Evolutionary conservation across 768 basidiomycete species (phyloP), one percentile per base, ranked within the genome.

Genomic region (Macrolepiota albuminosa): DNA sequence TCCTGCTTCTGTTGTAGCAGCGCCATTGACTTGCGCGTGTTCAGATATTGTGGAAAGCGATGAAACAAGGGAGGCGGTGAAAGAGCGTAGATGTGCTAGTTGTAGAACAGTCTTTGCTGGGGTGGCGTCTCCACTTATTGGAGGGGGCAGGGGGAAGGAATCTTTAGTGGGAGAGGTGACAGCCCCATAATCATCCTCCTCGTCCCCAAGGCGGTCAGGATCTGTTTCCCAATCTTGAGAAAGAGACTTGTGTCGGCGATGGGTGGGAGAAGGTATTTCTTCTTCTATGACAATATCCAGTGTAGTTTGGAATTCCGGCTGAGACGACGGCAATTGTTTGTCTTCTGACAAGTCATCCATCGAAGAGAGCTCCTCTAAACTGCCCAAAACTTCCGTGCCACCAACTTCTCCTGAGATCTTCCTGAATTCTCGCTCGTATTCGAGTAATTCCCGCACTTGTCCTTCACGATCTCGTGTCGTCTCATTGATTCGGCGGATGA

Each of bases 11-110:
- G 91, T 86, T 10, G 90, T 88, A 4, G 87, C 88, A 1, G 89
- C 93, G 10, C 87, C 85, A 67, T 93, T 92, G 53, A 93, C 91
- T 69, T 95, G 93, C 14, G 91, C 89, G 61, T 93, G 90, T 67
- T 95, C 93, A 29, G 89, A 91, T 63, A 94, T 84, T 37, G 85
- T 83, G 2, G 86, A 81, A 48, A 95, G 81, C 11, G 91, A 88
- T 26, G 86, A 75, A 49, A 89, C 85, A 54, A 94, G 82, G 9
- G 90, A 88, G 9, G 85, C 71, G 0, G 93, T 95, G 69, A 85
- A 81, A 26, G 84, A 81, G 46, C 92, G 87, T 59, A 94, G 77
- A 63, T 89, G 81, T 3, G 83, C 77, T 52, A 95, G 78, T 59
- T 90, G 87, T 2, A 85, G 79, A 50, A 91, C 78, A 0, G 86